A percentile compares a stretch with the other conserved stretches of the same genome.
Conservation (phyloP, 768 basidiomycete species). For the Dioszegia crocea region DNA sequence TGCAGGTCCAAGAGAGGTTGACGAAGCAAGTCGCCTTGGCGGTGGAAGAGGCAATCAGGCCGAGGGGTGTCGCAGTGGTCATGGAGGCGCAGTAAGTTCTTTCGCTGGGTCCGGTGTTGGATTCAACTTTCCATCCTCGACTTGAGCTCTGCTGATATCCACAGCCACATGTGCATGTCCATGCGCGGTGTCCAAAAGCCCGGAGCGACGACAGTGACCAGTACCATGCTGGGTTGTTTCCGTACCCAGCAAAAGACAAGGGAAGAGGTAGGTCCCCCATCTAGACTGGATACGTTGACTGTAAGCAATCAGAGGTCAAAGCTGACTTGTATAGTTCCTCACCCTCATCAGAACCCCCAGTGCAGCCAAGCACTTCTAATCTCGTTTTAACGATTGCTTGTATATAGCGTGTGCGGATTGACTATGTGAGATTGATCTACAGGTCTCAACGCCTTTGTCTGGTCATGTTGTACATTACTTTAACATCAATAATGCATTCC, state of each 20-base stretch:
- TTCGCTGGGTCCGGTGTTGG: neutral
- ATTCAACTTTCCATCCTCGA: too few species aligned
- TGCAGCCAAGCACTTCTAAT: slow-evolving; percentile 29
- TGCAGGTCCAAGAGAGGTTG: slow-evolving; percentile 95
- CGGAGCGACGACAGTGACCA: slow-evolving; percentile 88
- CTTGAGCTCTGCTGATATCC: neutral
- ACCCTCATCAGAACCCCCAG: slow-evolving; percentile 47
- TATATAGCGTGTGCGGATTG: too few species aligned
- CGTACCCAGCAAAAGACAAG: slow-evolving; percentile 97
- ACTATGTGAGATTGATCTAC: too few species aligned
- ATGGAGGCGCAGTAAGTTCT: slow-evolving; percentile 93
- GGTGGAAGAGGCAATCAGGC: slow-evolving; percentile 97
- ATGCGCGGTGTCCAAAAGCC: slow-evolving; percentile 99
- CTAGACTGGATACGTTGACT: too few species aligned
- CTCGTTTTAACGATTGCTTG: neutral
- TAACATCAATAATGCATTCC: slow-evolving; percentile 1
- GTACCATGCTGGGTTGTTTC: slow-evolving; percentile 98
- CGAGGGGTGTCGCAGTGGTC: slow-evolving; percentile 95
- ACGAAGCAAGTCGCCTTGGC: slow-evolving; percentile 97
- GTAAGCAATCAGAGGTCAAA: slow-evolving; percentile 1
- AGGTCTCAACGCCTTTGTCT: neutral
- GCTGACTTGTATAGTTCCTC: slow-evolving; percentile 33
- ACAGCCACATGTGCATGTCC: slow-evolving; percentile 95
- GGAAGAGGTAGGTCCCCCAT: too few species aligned
- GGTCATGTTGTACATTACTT: neutral